Evolutionary conservation across 306 rosid genomes (phyloP), one percentile per base, ranked within the genome.

Genomic region (Inga laurina): DNA sequence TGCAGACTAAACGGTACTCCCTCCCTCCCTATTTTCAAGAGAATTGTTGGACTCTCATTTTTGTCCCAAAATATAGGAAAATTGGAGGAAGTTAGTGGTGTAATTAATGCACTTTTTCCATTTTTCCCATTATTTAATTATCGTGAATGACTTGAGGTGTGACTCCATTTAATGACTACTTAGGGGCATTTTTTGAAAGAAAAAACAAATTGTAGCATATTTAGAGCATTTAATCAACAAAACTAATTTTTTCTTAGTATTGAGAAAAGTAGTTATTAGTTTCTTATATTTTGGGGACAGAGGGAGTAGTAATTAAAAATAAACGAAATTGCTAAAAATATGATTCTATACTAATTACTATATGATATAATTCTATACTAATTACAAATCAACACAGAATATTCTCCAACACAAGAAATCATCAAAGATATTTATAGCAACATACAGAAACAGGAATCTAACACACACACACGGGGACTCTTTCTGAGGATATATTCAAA

Each of bases 401-500:
- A 52, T 52, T 52, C 59, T 52, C 59, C 5, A 16, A 52, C n/a
- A 52, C 22, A 56, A 56, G 32, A 59, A 59, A 59, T 65, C 64
- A 45, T 66, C 30, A 46, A 69, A 72, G 24, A 65, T 73, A 49
- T 73, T 67, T 44, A 72, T 56, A 72, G 18, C 49, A 80, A 76
- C 72, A 80, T 35, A 37, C 39, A 73, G 6, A 80, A 76, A 48
- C 64, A 72, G 56, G 49, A 73, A 67, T 73, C 43, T 13, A 39
- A 61, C 32, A 51, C 12, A 57, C 15, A 72, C 52, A 22, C 21
- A 35, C 9, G n/a, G n/a, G 22, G 14, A 34, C 22, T 62, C 21
- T 61, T 61, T 62, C 68, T 39, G 22, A 52, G 71, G 21, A 83
- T 41, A 46, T 67, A 49, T 74, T 67, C 68, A 61, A 81, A 35